These are phyloP conservation scores for Claviceps sorghi DNA, from an alignment of 2,329 filamentous ascomycete genomes.

Conservation along the genomic window DNA sequence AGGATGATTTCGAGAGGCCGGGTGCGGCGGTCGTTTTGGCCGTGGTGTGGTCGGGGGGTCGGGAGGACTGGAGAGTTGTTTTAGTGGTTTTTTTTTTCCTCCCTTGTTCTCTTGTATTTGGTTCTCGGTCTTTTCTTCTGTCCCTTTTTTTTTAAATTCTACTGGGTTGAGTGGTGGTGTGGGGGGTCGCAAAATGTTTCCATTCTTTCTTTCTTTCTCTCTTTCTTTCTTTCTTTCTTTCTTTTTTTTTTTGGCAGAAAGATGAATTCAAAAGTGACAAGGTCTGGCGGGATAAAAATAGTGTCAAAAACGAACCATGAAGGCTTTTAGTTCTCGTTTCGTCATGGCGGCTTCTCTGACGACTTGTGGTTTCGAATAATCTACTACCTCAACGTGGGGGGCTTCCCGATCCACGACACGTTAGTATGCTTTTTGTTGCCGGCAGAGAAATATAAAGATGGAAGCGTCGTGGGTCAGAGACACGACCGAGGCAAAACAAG, in stretches of 20 bases:
- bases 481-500: too few species aligned
- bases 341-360: slow-evolving; percentile 33
- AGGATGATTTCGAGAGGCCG: slow-evolving; percentile 16
- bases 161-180: too few species aligned
- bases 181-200: too few species aligned
- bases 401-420: neutral
- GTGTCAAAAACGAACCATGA: slow-evolving; percentile 47
- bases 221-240: too few species aligned
- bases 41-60: slow-evolving; percentile 25
- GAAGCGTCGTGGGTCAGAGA: too few species aligned
- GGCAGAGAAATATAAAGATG: too few species aligned
- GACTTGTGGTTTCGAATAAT: slow-evolving; percentile 34
- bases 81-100: neutral
- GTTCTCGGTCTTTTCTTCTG: neutral
- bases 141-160: too few species aligned
- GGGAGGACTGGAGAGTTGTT: slow-evolving; percentile 27
- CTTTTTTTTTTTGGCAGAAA: too few species aligned
- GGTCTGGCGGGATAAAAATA: too few species aligned
- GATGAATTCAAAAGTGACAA: too few species aligned
- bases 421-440: neutral
- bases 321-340: slow-evolving; percentile 60
- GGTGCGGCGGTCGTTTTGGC: neutral
- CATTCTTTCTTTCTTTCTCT: too few species aligned
- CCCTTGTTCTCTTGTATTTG: too few species aligned
- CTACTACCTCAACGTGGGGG: slow-evolving; percentile 40